These are phyloP conservation scores for Naganishia sp. DNA, from an alignment of 1,284 basidiomycete genomes.

Conservation along the genomic window DNA sequence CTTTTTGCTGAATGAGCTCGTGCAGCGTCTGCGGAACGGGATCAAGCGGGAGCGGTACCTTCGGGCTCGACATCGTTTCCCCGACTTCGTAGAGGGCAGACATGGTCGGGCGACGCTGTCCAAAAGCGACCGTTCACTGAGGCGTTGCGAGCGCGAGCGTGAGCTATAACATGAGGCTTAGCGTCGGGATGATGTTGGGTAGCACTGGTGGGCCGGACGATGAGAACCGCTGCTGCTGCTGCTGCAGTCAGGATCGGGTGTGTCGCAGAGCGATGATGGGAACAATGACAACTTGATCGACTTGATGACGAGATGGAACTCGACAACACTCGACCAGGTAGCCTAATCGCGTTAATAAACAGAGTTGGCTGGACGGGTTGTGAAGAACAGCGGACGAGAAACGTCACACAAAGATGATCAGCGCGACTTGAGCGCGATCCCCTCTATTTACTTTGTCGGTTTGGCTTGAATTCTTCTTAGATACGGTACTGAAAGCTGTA, in stretches of 20 bases:
- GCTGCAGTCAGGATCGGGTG: too few relatives aligned
- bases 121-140: neutral
- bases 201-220: neutral
- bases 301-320: neutral
- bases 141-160: too few relatives aligned
- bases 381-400: slow-evolving; percentile 25
- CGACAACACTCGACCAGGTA: neutral
- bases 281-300: too few relatives aligned
- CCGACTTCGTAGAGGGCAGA: slow-evolving; percentile 1
- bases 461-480: too few relatives aligned
- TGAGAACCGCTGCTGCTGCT: neutral
- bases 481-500: too few relatives aligned
- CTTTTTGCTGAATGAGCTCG: slow-evolving; percentile 24
- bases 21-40: slow-evolving; percentile 17
- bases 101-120: neutral
- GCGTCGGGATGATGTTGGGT: neutral
- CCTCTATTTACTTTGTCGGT: too few relatives aligned
- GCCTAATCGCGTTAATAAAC: slow-evolving; percentile 21
- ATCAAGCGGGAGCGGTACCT: slow-evolving; percentile 21
- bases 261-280: neutral
- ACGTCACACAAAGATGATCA: slow-evolving; percentile 25
- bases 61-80: slow-evolving; percentile 1
- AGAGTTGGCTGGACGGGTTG: slow-evolving; percentile 16
- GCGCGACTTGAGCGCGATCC: slow-evolving; percentile 7
- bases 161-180: slow-evolving; percentile 8